Base-by-base conservation (phyloP, 495 filamentous ascomycete species). In the Neurospora sublineolata region DNA sequence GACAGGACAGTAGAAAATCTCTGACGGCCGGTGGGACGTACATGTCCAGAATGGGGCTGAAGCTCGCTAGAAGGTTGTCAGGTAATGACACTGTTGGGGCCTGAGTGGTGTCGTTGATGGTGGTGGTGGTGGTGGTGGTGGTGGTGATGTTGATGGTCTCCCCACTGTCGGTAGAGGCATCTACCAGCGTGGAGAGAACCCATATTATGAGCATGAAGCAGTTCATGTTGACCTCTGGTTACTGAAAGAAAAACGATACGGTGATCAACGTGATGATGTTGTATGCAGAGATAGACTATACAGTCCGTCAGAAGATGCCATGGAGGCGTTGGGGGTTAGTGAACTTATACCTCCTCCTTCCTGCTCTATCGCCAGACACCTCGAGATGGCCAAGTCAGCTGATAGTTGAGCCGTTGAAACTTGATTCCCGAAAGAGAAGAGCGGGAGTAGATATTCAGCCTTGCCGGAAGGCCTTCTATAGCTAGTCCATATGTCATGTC, bases 41-140 rank as follows among this genome's bases (percentile, higher is more conserved):
- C 10, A 72, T 30, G n/a, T 78, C 79, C 14, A 80, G 70, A 3
- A 81, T 73, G 1, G 76, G 77, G 5, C 71, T 68, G 9, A 81
- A 69, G 11, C 70, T 75, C 41, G 79, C 78, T n/a, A 81, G 36
- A 33, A 80, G 69, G 67, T 60, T 69, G 3, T 74, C 68, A 4
- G 76, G 68, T 27, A 77, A 68, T 27, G 60, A 58, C 6, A 68
- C 39, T 37, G 69, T 69, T 37, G 74, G 64, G 9, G 42, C 42
- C 36, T 75, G 71, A 68, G 69, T 72, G 64, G 52, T 41, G n/a
- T 18, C 69, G 14, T 72, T 71, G 72, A 37, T 78, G 68, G 14
- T 40, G 39, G 78, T 79, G 58, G 70, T 73, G 36, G 60, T 68
- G 37, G 79, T 52, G 68, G 14, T 40, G 39, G 78, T 79, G 58